A percentile compares a stretch with the other conserved stretches of the same genome.
Conservation (phyloP, 345 rosid species). For the Populus nigra region DNA sequence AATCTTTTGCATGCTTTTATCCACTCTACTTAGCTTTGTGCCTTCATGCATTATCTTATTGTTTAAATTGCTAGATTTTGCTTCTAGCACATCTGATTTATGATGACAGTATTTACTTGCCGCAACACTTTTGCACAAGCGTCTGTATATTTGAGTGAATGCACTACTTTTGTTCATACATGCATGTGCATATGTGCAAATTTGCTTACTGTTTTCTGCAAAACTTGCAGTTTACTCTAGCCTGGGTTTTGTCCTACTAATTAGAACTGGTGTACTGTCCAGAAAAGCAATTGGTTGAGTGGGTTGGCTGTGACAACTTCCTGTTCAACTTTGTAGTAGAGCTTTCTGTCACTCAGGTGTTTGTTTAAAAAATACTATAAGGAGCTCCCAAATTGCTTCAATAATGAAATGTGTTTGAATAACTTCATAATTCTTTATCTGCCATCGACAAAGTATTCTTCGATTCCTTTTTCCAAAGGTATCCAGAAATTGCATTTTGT, state of each 20-base stretch:
- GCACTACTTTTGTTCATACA: neutral
- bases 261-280: neutral
- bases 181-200: neutral
- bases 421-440: neutral
- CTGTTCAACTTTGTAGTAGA: neutral
- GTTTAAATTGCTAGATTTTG: neutral
- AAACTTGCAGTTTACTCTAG: neutral
- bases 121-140: neutral
- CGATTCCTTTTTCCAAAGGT: neutral
- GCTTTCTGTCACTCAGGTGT: neutral
- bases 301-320: neutral
- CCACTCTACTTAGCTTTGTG: neutral
- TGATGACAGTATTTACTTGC: neutral
- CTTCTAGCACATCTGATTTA: neutral
- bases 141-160: neutral
- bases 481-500: neutral
- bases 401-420: neutral
- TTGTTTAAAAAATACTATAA: neutral
- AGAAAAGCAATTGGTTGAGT: neutral
- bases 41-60: neutral
- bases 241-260: neutral
- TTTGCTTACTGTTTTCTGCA: neutral
- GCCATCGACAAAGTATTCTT: neutral
- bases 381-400: neutral
- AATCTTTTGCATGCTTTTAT: neutral